Base-by-base conservation (phyloP, 1,284 basidiomycete species). In the Dichomitus squalens region DNA sequence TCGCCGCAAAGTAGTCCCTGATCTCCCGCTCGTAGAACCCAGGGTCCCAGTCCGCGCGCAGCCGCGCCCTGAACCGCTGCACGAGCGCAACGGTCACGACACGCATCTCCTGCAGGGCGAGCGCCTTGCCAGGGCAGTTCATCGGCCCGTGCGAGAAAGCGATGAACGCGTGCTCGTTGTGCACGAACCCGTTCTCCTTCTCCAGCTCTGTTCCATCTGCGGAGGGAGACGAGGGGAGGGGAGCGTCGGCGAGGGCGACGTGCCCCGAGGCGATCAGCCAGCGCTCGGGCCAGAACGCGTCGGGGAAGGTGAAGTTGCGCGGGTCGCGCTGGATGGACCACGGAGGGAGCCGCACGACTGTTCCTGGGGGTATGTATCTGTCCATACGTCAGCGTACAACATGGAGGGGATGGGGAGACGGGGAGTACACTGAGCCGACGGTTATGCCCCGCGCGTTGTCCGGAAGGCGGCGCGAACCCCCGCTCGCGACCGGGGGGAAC, bases 401-500 rank as follows among this genome's bases (percentile, higher is more conserved):
- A 35, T 6, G 7, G 4, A 20, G 23, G 7, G 9, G 9, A 21
- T 27, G 66, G n/a, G 1, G 18, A 20, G 18, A 39, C n/a, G 29
- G 27, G 7, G 41, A 20, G n/a, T 11, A 74, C 72, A 68, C 50
- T 7, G 54, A 61, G 27, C 68, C 69, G n/a, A 70, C 31, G 25
- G 54, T 35, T 31, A 53, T 44, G 7, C 66, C 65, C 7, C 41
- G 58, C 0, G 65, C 68, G 14, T 16, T 20, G 14, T 12, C 38
- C 11, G 52, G 55, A 0, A 70, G 73, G n/a, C 75, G 71, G 40
- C 86, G 78, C 51, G 82, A 79, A 18, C 80, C 75, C 39, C 77
- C 79, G 23, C 77, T 79, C 9, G 79, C 75, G 12, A 85, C 71
- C 12, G 84, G 75, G 14, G 86, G 83, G 41, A 76, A 76, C 38